phyloP scores from a whole-genome alignment of 1,284 basidiomycete species.

The Sanghuangporus baumii region DNA sequence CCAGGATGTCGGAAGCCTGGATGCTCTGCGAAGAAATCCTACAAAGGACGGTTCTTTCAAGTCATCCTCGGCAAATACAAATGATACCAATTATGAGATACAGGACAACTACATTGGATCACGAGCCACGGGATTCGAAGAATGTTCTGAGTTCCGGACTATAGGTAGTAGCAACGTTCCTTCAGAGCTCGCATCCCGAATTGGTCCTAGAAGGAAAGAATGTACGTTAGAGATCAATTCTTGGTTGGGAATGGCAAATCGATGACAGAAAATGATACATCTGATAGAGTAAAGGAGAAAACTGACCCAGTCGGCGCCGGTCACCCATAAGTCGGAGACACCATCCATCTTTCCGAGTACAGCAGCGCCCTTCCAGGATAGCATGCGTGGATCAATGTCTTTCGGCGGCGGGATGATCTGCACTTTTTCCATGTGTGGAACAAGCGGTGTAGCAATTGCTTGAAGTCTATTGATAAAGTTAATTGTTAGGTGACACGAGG shows the following conservation, averaged over 20 bases:
- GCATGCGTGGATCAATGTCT: slow-evolving; percentile 84
- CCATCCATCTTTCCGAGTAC: slow-evolving; percentile 91
- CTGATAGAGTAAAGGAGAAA: slow-evolving; percentile 17
- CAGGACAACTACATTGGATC: not conserved
- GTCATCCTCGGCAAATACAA: not conserved
- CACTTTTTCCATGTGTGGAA: slow-evolving; percentile 77
- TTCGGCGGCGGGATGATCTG: slow-evolving; percentile 89
- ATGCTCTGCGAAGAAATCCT: not conserved
- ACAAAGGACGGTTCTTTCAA: not conserved
- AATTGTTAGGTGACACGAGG: not conserved
- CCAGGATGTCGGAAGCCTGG: not conserved
- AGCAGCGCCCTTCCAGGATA: slow-evolving; percentile 95
- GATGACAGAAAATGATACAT: not conserved
- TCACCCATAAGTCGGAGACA: slow-evolving; percentile 86
- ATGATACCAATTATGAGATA: not conserved
- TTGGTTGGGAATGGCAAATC: not conserved
- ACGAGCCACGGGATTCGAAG: not conserved
- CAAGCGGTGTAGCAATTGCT: slow-evolving; percentile 78
- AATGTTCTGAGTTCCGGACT: not conserved
- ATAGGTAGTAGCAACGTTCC: slow-evolving; percentile 72
- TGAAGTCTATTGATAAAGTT: slow-evolving; percentile 50
- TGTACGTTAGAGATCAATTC: not conserved
- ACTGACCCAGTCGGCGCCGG: slow-evolving; percentile 80
- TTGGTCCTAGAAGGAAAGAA: slow-evolving; percentile 44
- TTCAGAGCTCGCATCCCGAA: slow-evolving; percentile 76